phyloP scores from a whole-genome alignment of 139 green algal species.

The Limnomonas spitsbergensis region DNA sequence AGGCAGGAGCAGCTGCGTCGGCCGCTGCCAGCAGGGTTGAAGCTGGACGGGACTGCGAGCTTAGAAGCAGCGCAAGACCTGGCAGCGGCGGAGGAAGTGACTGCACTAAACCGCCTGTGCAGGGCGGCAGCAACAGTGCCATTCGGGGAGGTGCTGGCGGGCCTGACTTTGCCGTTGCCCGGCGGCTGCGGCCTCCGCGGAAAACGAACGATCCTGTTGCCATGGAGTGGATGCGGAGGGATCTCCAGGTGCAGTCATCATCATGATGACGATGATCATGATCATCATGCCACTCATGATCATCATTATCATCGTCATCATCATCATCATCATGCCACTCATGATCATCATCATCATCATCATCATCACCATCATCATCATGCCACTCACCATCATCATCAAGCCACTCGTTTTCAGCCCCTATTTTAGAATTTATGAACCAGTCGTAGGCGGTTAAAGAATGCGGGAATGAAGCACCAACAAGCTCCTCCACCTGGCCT shows the following conservation, averaged over 20 bases:
- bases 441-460: too few species aligned
- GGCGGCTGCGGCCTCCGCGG: not conserved
- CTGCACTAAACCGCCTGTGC: too few species aligned
- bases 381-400: not conserved
- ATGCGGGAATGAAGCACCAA: too few species aligned
- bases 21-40: too few species aligned
- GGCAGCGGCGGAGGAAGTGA: too few species aligned
- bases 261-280: not conserved
- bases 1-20: too few species aligned
- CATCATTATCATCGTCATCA: not conserved
- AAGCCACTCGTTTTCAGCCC: not conserved
- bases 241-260: not conserved
- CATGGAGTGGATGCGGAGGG: conserved; percentile 6
- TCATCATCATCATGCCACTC: not conserved
- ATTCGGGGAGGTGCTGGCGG: too few species aligned
- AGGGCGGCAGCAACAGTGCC: too few species aligned
- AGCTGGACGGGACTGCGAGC: too few species aligned
- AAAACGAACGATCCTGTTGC: not conserved
- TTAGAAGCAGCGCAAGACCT: too few species aligned
- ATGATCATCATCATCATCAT: not conserved
- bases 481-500: too few species aligned
- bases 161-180: too few species aligned
- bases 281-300: not conserved
- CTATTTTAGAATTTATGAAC: not conserved
- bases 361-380: not conserved